Conservation (phyloP, 345 rosid genomes). For the Orychophragmus violaceus region DNA sequence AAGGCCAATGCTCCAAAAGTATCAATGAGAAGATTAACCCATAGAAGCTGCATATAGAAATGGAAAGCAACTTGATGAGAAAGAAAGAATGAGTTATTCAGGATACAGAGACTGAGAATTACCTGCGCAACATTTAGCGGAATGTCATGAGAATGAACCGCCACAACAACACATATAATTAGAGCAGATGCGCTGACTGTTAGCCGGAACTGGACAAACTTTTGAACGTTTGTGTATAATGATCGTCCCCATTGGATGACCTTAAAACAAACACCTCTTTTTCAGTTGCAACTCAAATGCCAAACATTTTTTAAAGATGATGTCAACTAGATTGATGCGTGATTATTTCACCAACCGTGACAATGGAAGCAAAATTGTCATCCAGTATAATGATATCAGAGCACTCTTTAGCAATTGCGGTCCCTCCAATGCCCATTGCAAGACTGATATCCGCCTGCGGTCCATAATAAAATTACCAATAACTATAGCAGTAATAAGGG, state of each 20-base stretch:
- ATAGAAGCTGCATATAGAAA: neutral
- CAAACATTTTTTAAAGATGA: neutral
- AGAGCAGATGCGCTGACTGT: neutral
- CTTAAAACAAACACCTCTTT: neutral
- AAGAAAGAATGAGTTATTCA: neutral
- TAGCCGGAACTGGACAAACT: neutral
- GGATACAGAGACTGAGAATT: neutral
- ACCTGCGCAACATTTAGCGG: neutral
- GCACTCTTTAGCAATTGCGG: neutral
- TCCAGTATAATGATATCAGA: neutral
- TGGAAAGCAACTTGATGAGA: neutral
- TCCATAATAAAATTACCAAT: neutral
- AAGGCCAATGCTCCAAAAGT: neutral
- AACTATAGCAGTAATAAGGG: neutral
- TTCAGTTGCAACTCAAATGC: neutral
- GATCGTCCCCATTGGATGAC: neutral
- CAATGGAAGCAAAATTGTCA: neutral
- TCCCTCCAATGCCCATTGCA: neutral
- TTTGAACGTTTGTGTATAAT: neutral
- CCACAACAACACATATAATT: neutral
- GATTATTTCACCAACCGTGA: neutral
- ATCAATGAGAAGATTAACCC: neutral
- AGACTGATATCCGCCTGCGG: neutral
- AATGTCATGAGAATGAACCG: neutral
- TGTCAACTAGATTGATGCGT: neutral